phyloP scores from a whole-genome alignment of 352 stramenopile species.

The Pythium guiyangense region DNA sequence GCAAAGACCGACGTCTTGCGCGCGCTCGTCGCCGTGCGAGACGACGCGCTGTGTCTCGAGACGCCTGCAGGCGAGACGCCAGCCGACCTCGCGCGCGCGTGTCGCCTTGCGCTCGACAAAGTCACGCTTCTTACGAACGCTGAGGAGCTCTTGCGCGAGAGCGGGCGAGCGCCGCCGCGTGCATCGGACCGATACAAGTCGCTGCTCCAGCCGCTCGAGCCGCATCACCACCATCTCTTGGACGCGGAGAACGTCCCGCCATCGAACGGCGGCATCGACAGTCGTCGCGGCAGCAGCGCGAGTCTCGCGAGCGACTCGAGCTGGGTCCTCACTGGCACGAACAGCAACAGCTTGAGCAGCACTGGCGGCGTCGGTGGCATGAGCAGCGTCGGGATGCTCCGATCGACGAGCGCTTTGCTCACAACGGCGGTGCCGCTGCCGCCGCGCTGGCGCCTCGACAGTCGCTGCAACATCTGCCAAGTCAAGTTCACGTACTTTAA shows the following conservation, averaged over 20 bases:
- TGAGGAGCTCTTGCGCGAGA: slow-evolving; percentile 39
- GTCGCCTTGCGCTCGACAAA: slow-evolving; percentile 44
- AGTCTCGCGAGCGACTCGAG: neutral
- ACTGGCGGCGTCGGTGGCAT: slow-evolving; percentile 4
- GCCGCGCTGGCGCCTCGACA: slow-evolving; percentile 68
- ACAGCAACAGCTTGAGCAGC: neutral
- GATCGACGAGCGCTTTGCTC: slow-evolving; percentile 19
- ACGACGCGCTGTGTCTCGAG: slow-evolving; percentile 56
- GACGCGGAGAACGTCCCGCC: slow-evolving; percentile 3
- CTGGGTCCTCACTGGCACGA: slow-evolving; percentile 7
- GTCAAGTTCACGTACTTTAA: slow-evolving; percentile 87
- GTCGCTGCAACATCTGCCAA: slow-evolving; percentile 79
- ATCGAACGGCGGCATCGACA: neutral
- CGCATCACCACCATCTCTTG: neutral
- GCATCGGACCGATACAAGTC: slow-evolving; percentile 47
- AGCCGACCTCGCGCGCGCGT: slow-evolving; percentile 51
- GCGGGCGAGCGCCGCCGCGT: slow-evolving; percentile 41
- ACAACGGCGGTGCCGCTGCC: slow-evolving; percentile 32
- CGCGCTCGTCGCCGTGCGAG: slow-evolving; percentile 38
- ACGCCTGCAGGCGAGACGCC: slow-evolving; percentile 70
- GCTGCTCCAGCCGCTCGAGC: slow-evolving; percentile 6
- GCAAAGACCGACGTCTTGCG: slow-evolving; percentile 60
- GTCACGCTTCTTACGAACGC: slow-evolving; percentile 35
- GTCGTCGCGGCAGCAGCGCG: neutral
- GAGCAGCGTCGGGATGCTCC: slow-evolving; percentile 17